Base-by-base conservation (phyloP, 225 moss, liverwort and hornwort species). In the Physcomitrium patens region DNA sequence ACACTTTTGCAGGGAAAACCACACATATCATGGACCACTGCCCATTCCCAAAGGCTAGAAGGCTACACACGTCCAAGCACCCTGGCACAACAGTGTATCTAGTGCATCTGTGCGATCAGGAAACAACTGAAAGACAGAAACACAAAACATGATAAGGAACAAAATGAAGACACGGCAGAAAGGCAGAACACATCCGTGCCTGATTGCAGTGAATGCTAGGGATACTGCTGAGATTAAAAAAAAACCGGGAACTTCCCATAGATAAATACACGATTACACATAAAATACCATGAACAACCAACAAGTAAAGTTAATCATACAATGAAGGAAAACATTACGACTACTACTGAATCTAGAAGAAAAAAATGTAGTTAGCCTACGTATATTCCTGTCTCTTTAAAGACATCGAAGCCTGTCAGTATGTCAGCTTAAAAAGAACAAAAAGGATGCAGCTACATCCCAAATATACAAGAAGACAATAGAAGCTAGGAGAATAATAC, bases 41-140 rank as follows among this genome's bases (percentile, higher is more conserved):
- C 87, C 83, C 69, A 80, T 72, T 82, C 82, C 71, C 77, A 84
- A 74, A 77, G 81, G 67, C 76, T 77, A 72, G 71, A 81, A 66
- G 67, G 78, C 74, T 59, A 75, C 78, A 62, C 62, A 63, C 46
- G 63, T n/a, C 72, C 37, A 80, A 72, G 64, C 70, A 75, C 60
- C 59, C 74, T 28, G 77, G 51, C 70, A 60, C 74, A 65, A 77
- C 76, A 51, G 73, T 64, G 73, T 46, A 73, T 70, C 49, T 63
- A 53, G 61, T 72, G 77, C 69, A 77, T 73, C 69, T 68, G 72
- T 65, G 70, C 68, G 65, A 76, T 71, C 79, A 55, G 67, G 51
- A 79, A 60, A 47, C 73, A 86, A 70, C 70, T 59, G 1, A 51
- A 56, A 59, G 58, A 52, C 75, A 67, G 47, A 14, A 77, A 69